Percentiles rank a stretch among this genome's conserved stretches.
Evolutionary conservation across 148 eudicot species (phyloP).

Genomic region (Drosera capensis): DNA sequence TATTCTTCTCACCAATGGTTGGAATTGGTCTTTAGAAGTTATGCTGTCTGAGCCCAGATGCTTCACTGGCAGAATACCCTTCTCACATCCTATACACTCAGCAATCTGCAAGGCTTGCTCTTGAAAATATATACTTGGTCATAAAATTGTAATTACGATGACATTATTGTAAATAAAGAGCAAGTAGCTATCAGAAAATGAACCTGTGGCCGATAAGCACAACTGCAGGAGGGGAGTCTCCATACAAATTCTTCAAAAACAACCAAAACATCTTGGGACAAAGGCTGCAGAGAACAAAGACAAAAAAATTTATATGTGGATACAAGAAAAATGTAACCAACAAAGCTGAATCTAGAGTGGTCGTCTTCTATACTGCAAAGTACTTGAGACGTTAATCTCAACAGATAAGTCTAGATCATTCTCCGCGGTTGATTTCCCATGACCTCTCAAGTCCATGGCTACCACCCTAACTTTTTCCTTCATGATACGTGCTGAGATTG

Average conservation of each 20-base stretch:
- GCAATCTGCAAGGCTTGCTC: no score
- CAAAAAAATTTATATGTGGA: not conserved
- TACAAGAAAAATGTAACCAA: not conserved
- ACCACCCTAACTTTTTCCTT: slow-evolving; percentile 85
- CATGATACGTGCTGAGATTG: slow-evolving; percentile 58
- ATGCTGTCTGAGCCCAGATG: no score
- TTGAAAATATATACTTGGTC: no score
- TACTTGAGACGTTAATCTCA: slow-evolving; percentile 35
- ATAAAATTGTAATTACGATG: no score
- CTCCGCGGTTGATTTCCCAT: slow-evolving; percentile 79
- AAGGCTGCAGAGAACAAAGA: slow-evolving; percentile 36
- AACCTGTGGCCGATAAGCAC: slow-evolving; percentile 96
- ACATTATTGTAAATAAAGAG: not conserved
- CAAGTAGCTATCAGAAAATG: not conserved
- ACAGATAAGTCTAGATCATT: slow-evolving; percentile 73
- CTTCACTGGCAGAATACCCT: no score
- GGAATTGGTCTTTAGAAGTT: no score
- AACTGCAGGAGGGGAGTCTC: slow-evolving; percentile 87
- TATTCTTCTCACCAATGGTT: no score
- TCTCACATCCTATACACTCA: no score
- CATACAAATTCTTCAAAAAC: slow-evolving; percentile 80
- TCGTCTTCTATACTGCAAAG: not conserved
- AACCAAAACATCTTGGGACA: slow-evolving; percentile 64
- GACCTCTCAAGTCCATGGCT: slow-evolving; percentile 93
- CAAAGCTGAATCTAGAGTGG: not conserved